Percentiles rank a stretch among this genome's conserved stretches.
Evolutionary conservation across 1,139 yeast species (phyloP).

Genomic region (Lodderomyces margitis): DNA sequence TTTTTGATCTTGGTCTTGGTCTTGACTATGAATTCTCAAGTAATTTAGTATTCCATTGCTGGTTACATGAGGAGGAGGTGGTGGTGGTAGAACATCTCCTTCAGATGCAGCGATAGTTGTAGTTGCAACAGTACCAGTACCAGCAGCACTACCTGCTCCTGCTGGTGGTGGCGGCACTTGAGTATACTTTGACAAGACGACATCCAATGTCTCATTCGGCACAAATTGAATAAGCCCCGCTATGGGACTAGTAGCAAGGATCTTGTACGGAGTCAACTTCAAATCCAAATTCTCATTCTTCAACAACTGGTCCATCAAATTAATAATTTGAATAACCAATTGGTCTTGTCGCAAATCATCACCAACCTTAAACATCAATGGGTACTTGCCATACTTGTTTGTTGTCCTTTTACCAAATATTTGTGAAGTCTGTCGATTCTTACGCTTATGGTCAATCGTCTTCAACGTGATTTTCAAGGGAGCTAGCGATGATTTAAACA

Average conservation of each 20-base stretch:
- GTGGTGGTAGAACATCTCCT: too few relatives aligned
- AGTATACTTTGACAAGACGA: constrained; percentile 62
- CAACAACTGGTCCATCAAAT: constrained; percentile 85
- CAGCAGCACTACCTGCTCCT: neutral
- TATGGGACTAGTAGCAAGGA: constrained; percentile 83
- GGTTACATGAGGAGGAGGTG: constrained; percentile 8
- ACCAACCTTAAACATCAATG: constrained; percentile 91
- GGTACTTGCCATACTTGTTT: constrained; percentile 55
- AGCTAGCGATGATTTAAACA: constrained; percentile 85
- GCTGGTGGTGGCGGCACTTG: constrained; percentile 26
- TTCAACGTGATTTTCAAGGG: constrained; percentile 82
- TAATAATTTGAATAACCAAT: constrained; percentile 86
- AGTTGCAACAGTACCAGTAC: neutral
- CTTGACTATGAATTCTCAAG: constrained; percentile 63
- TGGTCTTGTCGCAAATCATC: constrained; percentile 97
- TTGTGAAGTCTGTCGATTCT: constrained; percentile 21
- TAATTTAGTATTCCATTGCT: constrained; percentile 67
- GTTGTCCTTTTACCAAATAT: constrained; percentile 33
- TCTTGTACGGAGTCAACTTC: constrained; percentile 82
- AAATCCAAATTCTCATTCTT: constrained; percentile 89
- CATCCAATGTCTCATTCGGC: constrained; percentile 87
- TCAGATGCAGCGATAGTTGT: constrained; percentile 5
- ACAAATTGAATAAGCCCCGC: constrained; percentile 94
- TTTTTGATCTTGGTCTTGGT: constrained; percentile 34
- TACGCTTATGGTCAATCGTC: constrained; percentile 37